A percentile compares a stretch with the other conserved stretches of the same genome.
Conservation (phyloP, 2,329 filamentous ascomycete species). For the Acrodontium crateriforme region DNA sequence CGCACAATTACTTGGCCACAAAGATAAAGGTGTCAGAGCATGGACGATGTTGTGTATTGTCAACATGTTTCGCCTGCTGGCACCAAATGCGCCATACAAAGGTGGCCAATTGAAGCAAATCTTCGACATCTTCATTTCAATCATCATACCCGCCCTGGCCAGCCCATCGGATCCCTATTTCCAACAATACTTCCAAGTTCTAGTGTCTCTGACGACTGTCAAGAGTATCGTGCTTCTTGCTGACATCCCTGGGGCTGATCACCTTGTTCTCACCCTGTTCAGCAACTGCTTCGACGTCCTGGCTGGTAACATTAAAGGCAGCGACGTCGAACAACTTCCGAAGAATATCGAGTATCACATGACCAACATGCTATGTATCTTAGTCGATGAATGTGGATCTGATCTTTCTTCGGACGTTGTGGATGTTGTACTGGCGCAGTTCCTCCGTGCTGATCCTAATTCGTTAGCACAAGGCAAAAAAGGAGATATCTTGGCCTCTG, state of each 20-base stretch:
- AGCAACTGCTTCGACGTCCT: slow-evolving; percentile 85
- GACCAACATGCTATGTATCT: slow-evolving; percentile 66
- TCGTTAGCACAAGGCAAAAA: slow-evolving; percentile 28
- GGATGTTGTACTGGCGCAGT: slow-evolving; percentile 90
- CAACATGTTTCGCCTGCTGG: slow-evolving; percentile 83
- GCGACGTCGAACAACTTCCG: slow-evolving; percentile 66
- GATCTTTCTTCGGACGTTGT: slow-evolving; percentile 66
- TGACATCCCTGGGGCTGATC: slow-evolving; percentile 71
- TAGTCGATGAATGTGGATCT: slow-evolving; percentile 73
- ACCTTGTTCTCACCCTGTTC: slow-evolving; percentile 69
- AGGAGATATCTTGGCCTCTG: slow-evolving; percentile 24
- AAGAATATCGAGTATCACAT: slow-evolving; percentile 93
- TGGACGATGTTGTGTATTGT: slow-evolving; percentile 81
- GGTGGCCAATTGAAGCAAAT: slow-evolving; percentile 89
- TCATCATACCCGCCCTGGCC: slow-evolving; percentile 70
- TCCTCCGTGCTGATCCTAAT: slow-evolving; percentile 70
- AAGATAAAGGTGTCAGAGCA: slow-evolving; percentile 84
- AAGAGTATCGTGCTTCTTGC: slow-evolving; percentile 89
- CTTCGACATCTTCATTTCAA: slow-evolving; percentile 75
- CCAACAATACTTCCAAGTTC: slow-evolving; percentile 79
- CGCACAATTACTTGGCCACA: slow-evolving; percentile 72
- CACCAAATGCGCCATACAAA: slow-evolving; percentile 89
- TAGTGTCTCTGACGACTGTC: slow-evolving; percentile 77
- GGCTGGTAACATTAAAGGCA: slow-evolving; percentile 59
- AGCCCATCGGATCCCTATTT: slow-evolving; percentile 84